Conservation (phyloP, 257 asterid species). For the Solanum virginianum region DNA sequence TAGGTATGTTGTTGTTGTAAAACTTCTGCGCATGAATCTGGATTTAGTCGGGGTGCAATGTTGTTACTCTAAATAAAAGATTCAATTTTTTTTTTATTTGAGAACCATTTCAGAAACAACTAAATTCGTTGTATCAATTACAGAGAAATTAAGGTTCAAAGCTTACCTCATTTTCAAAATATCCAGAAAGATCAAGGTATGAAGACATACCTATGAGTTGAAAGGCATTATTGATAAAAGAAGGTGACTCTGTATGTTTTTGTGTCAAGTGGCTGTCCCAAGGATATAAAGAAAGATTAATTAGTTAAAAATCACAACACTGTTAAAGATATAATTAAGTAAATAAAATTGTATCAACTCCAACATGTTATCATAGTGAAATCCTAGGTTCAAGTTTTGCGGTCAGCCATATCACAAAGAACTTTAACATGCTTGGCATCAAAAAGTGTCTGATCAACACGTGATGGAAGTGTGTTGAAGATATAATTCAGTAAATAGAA, state of each 20-base stretch:
- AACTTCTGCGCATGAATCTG: no score
- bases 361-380: background rate
- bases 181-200: conserved; percentile 76
- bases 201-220: conserved; percentile 87
- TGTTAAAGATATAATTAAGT: no score
- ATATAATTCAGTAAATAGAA: background rate
- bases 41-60: no score
- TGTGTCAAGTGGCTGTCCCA: conserved; percentile 28
- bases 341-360: background rate
- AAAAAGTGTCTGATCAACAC: no score
- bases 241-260: conserved; percentile 32
- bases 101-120: no score
- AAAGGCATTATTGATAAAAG: conserved; percentile 58
- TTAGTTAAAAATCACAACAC: background rate
- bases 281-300: background rate
- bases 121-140: no score
- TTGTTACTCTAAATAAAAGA: no score
- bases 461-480: background rate
- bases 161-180: conserved; percentile 70
- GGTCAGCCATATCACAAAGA: background rate
- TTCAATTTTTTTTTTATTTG: no score
- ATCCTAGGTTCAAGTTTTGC: background rate
- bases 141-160: background rate
- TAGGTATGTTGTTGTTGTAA: no score
- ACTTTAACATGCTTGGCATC: background rate